Evolutionary conservation across 2,329 filamentous ascomycete genomes (phyloP).

Genomic region (Myotisia sp.): DNA sequence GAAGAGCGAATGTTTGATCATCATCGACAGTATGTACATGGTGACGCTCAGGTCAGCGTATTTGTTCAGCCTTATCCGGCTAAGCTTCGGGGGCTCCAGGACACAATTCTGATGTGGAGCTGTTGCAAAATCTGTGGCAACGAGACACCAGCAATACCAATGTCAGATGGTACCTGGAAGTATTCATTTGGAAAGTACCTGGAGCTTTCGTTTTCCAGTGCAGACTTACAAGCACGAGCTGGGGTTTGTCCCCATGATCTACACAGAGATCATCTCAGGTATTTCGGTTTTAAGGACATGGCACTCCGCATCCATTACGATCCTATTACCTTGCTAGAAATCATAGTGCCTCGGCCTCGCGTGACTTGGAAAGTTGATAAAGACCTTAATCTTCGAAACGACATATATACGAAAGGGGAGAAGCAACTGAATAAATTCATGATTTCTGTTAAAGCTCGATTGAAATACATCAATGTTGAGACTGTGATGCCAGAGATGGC

Average conservation of each 20-base stretch:
- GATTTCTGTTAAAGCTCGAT: slow-evolving; percentile 63
- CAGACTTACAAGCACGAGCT: slow-evolving; percentile 58
- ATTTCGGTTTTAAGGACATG: slow-evolving; percentile 77
- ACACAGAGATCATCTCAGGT: slow-evolving; percentile 79
- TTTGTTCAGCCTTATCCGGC: slow-evolving; percentile 65
- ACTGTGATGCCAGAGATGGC: slow-evolving; percentile 78
- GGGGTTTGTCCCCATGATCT: slow-evolving; percentile 80
- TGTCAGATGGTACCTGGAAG: slow-evolving; percentile 92
- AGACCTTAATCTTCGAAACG: slow-evolving; percentile 82
- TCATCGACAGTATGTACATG: slow-evolving; percentile 92
- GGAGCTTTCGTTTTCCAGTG: slow-evolving; percentile 94
- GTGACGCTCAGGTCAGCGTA: slow-evolving; percentile 81
- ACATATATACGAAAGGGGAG: slow-evolving; percentile 68
- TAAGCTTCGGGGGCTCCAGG: slow-evolving; percentile 49
- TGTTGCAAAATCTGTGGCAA: slow-evolving; percentile 84
- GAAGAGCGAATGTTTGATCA: slow-evolving; percentile 82
- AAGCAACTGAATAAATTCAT: slow-evolving; percentile 78
- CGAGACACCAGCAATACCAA: slow-evolving; percentile 74
- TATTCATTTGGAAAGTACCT: slow-evolving; percentile 98
- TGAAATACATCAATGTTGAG: slow-evolving; percentile 81
- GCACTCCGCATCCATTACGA: slow-evolving; percentile 86
- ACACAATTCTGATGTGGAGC: slow-evolving; percentile 93
- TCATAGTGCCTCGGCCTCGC: slow-evolving; percentile 75
- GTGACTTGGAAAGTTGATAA: slow-evolving; percentile 98
- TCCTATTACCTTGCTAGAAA: slow-evolving; percentile 79